Conservation (phyloP, 441 rosid species). For the Dalechampia spathulata region DNA sequence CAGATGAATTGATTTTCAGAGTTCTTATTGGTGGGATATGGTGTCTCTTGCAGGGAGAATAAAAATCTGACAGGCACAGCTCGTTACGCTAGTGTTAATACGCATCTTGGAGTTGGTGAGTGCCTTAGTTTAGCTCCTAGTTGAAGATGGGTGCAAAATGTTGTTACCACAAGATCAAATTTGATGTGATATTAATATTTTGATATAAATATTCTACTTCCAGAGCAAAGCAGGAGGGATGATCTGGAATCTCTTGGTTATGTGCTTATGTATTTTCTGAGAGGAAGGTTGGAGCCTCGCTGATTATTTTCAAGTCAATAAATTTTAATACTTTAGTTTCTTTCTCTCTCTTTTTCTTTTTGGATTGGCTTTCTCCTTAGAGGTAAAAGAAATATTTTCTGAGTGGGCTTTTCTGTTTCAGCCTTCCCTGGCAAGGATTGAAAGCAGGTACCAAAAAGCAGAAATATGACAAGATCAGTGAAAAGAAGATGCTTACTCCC, state of each 20-base stretch:
- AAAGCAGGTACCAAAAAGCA: slow-evolving; percentile 91
- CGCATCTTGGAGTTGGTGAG: slow-evolving; percentile 89
- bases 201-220: slow-evolving; percentile 6
- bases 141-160: slow-evolving; percentile 11
- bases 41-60: slow-evolving; percentile 54
- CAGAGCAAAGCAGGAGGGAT: slow-evolving; percentile 94
- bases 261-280: slow-evolving; percentile 81
- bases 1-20: background rate
- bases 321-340: slow-evolving; percentile 1
- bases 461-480: slow-evolving; percentile 89
- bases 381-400: background rate
- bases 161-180: background rate
- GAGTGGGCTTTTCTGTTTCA: slow-evolving; percentile 23
- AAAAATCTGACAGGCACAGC: slow-evolving; percentile 91
- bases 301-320: slow-evolving; percentile 9
- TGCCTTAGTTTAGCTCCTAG: slow-evolving; percentile 7
- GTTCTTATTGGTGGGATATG: background rate
- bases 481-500: slow-evolving; percentile 76
- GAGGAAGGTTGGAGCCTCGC: slow-evolving; percentile 57
- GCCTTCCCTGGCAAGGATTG: slow-evolving; percentile 93
- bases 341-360: background rate
- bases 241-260: slow-evolving; percentile 93
- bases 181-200: background rate
- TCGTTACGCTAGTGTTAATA: slow-evolving; percentile 86
- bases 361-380: background rate